Base-by-base conservation (phyloP, 2,329 filamentous ascomycete species). In the Colletotrichum chrysophilum region DNA sequence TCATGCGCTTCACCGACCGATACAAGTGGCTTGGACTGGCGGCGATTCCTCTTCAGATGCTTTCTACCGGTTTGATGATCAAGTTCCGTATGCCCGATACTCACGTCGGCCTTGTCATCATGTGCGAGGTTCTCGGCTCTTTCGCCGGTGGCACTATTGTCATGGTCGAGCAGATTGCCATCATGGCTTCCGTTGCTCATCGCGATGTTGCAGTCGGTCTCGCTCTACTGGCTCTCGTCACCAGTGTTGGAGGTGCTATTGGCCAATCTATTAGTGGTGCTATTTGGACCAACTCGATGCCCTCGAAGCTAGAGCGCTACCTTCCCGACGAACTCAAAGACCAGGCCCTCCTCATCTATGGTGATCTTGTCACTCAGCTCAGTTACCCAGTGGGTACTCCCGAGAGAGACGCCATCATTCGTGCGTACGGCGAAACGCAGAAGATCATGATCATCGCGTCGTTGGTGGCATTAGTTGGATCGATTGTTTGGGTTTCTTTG, bases 391-490 rank as follows among this genome's bases (percentile, higher is more conserved):
- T 86, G 24, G 85, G 86, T 6, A 86, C 80, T 6, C 80, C 83
- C 0, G 85, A 82, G 26, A 81, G 89, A 18, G 75, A 82, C 21
- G 89, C 83, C 4, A 88, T 89, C 66, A 83, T 87, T 34, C 73
- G 82, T 62, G 87, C 88, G 1, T 91, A 90, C 73, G 87, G 84
- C 2, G 85, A 87, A 48, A 84, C 86, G 6, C 88, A 90, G 81
- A 83, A 82, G 14, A 77, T 81, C 38, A 85, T 86, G 84, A 80
- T 85, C 32, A 81, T 83, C 67, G 83, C 83, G 8, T 71, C 67
- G 14, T 43, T 71, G 13, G 48, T 70, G 24, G 62, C 64, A n/a
- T 32, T 75, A 8, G 36, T 66, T 5, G 71, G 66, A 12, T 65
- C 71, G 10, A 26, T 75, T 7, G 4, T 75, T 3, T 69, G 71